A percentile compares a stretch with the other conserved stretches of the same genome.
phyloP scores from a whole-genome alignment of 352 stramenopile species.

The Blastocystis sp. region DNA sequence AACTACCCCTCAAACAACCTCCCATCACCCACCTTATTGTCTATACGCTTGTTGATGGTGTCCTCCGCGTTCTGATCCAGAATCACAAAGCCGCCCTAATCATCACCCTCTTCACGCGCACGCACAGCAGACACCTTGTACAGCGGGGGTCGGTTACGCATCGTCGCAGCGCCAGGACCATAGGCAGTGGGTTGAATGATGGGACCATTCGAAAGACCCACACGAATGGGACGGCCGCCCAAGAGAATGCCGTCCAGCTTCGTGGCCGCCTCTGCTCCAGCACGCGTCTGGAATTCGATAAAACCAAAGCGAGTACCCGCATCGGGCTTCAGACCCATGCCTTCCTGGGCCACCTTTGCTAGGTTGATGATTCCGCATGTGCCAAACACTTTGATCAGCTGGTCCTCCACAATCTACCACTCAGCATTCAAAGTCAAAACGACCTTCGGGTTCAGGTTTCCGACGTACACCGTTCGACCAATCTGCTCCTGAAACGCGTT shows the following conservation, averaged over 20 bases:
- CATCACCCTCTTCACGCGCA: neutral
- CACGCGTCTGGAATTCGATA: constrained; percentile 65
- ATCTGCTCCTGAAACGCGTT: constrained; percentile 67
- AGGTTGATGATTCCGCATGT: constrained; percentile 67
- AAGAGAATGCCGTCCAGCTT: constrained; percentile 55
- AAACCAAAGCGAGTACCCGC: constrained; percentile 69
- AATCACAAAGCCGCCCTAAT: constrained; percentile 65
- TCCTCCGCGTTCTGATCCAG: constrained; percentile 49
- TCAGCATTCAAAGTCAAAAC: neutral
- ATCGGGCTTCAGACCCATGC: constrained; percentile 68
- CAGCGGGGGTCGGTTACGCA: constrained; percentile 55
- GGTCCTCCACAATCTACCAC: constrained; percentile 50
- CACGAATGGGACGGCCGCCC: constrained; percentile 64
- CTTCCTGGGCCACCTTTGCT: constrained; percentile 57
- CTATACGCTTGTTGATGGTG: constrained; percentile 58
- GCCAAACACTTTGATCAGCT: constrained; percentile 60
- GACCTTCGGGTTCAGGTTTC: constrained; percentile 56
- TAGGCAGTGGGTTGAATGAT: constrained; percentile 70
- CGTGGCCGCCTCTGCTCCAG: constrained; percentile 24
- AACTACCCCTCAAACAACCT: neutral
- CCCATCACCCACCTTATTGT: constrained; percentile 11
- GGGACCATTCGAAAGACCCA: constrained; percentile 63
- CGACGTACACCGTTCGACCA: constrained; percentile 66
- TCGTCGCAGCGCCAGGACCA: constrained; percentile 56
- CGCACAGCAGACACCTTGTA: constrained; percentile 57